Base-by-base conservation (phyloP, 108 stramenopile genomes). In the Parietichytrium sp. region DNA sequence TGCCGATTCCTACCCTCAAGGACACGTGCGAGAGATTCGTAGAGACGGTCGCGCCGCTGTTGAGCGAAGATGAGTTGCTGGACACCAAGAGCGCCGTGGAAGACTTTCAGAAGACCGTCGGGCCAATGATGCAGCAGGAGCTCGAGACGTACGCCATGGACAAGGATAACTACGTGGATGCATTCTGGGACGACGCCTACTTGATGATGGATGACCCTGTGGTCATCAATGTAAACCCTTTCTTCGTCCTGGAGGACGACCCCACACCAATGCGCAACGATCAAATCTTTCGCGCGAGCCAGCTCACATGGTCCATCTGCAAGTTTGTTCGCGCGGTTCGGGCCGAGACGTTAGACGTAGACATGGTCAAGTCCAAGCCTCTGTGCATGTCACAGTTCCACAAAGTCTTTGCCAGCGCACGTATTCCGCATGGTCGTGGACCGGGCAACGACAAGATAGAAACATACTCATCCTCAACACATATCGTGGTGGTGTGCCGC, bases 201-300 rank as follows among this genome's bases (percentile, higher is more conserved):
- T 29, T 53, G 1, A 53, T 27, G 52, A 27, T 27, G 8, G 27
- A 27, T 29, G 52, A 27, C 8, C 52, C 52, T 53, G 52, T 53
- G 27, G 15, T 53, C 18, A 29, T 53, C 18, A 53, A 53, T 29
- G 52, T 53, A 7, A 53, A 53, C n/a, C 52, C 52, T 23, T 53
- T 53, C 52, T 53, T 53, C n/a, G 52, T 53, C 8, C 52, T 53
- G 52, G 52, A 53, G 52, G 52, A 53, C 52, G 52, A 53, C n/a
- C 52, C 52, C 27, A n/a, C 52, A 20, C n/a, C 52, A 8, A 29
- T 29, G 10, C 52, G 52, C 52, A 53, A 53, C 52, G 52, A 53
- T 29, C 52, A 53, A 20, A 53, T 53, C 52, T 29, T 27, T 23
- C 52, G 52, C 3, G 52, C 52, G 27, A 20, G 27, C 27, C 6